Base-by-base conservation (phyloP, 371 early-diverging fungal species). In the Mucor velutinosus region DNA sequence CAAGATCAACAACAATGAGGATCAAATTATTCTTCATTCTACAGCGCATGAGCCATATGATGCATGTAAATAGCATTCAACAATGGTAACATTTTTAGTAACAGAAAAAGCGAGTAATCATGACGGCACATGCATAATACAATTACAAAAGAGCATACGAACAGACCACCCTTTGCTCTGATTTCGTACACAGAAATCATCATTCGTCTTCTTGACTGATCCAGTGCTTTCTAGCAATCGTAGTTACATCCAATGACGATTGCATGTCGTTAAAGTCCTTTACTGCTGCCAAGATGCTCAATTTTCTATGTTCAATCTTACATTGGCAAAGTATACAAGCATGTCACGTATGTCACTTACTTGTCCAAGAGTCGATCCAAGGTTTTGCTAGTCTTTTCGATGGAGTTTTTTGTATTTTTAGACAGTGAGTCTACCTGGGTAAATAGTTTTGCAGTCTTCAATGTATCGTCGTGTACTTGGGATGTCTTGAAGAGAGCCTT, bases 351-450 rank as follows among this genome's bases (percentile, higher is more conserved):
- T 4, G 6, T 19, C 6, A 25, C 58, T 62, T 64, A 66, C 70
- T 63, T 70, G 21, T 73, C 67, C 29, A 67, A 37, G 32, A 73
- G 45, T 49, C 39, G 27, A 23, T 66, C 64, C 10, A 73, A 30
- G 45, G 47, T 47, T 41, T 67, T 57, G 23, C 51, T 53, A 7
- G 64, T 58, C 47, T 65, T 74, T 60, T 67, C 62, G 12, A 74
- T 32, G 29, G 58, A 51, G 25, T 56, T 45, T 47, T 57, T 60
- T 33, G 79, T 79, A 41, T 64, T 76, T 49, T 69, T 79, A 4
- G 67, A 67, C 7, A 74, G 58, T 1, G 61, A 32, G 62, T 79
- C 79, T 1, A 72, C 71, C 21, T 74, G 75, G 27, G 66, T 69
- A 51, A 74, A 76, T 27, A 60, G 19, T 27, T 70, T 79, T 12